Evolutionary conservation across 2,329 filamentous ascomycete species (phyloP), one percentile per base, ranked within the genome.

Genomic region (Pestalotiopsis sp.): DNA sequence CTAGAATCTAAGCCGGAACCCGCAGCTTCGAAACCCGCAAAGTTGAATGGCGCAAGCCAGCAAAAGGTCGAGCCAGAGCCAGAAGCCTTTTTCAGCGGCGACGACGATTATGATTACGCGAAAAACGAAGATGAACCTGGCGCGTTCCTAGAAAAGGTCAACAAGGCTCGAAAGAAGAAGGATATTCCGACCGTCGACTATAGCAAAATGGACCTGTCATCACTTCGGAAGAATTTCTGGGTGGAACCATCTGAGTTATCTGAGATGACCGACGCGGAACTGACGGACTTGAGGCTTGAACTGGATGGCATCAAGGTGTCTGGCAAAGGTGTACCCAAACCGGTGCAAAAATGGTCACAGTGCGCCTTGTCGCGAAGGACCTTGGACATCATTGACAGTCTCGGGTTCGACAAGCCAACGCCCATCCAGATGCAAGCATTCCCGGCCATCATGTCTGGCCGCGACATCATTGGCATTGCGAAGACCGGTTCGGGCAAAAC

Each of bases 401-500:
- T 98, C 49, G 92, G 93, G 6, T 99, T 94, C 78, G 92, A 97
- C 68, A 92, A 91, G 77, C 95, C 96, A 0, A 98, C 96, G 0
- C 89, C 95, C 0, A 98, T 99, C 74, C 96, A 99, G 80, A 91
- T 95, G 80, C 96, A 99, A 80, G 96, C 96, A 2, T 90, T 98
- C 69, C 96, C 96, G 2, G 91, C 94, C 11, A 93, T 98, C 76
- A 98, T 98, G 93, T 97, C 95, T 36, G 96, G 96, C 11, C 90
- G 94, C 73, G 96, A 99, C 83, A 93, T 98, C 49, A 94, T 99
- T 72, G 96, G 95, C 73, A 94, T 99, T 66, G 96, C 96, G 20
- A 98, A 98, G 84, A 99, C 96, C 31, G 96, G 96, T 4, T 98
- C 96, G 31, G 96, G 96, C 78, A 99, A 99, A 84, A 99, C 96